Evolutionary conservation across 768 basidiomycete genomes (phyloP), one percentile per base, ranked within the genome.

Genomic region (Trametes coccinea): DNA sequence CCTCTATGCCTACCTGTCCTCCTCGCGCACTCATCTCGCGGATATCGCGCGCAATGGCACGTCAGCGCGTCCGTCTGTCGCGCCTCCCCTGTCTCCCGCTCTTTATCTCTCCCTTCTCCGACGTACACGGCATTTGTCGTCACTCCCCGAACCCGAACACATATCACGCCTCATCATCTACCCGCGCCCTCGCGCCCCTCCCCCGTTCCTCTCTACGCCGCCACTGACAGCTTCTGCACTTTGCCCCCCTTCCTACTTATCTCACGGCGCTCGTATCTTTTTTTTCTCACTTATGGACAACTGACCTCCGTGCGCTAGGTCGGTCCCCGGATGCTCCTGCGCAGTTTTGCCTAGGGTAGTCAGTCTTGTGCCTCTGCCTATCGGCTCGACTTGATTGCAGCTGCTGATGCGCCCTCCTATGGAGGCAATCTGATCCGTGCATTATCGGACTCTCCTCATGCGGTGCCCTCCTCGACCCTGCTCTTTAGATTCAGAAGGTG

Each of bases 51-150:
- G 8, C 41, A 5, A 13, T 43, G 41, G 41, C 41, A 43, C 41
- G 41, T n/a, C 13, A 49, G 31, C 48, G 14, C 30, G 29, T 31
- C 17, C 22, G 30, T 31, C 48, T 31, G 30, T 31, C 30, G 29
- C 13, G 11, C 11, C 11, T 37, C 22, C n/a, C 46, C 3, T n/a
- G 17, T 47, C 17, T 27, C 46, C 30, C 48, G 11, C 51, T n/a
- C 53, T 31, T 29, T 34, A 47, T 54, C 43, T 47, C 14, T 37
- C 6, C 37, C 22, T 51, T 40, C 53, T 64, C 62, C 62, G 62
- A 60, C 53, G 39, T 41, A 30, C 58, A 56, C 62, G 62, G 62
- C 39, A 46, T 60, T 39, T 39, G 17, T 60, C 44, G 62, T 64
- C 62, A 64, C 54, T 55, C 56, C 57, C 62, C 53, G 57, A 51